These are phyloP conservation scores for Petrea volubilis DNA, from an alignment of 257 asterid genomes.

Conservation along the genomic window DNA sequence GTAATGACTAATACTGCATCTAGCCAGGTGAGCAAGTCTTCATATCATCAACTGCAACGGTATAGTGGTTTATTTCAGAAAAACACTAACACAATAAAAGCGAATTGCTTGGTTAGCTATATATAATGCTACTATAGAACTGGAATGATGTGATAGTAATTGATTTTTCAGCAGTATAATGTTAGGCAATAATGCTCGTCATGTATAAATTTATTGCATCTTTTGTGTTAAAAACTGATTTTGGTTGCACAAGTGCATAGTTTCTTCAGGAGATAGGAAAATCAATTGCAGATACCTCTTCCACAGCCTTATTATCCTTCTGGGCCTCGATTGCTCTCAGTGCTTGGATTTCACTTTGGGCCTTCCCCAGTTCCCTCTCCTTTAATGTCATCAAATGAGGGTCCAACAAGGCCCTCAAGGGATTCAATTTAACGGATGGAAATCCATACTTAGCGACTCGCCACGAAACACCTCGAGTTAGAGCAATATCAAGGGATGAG, in stretches of 20 bases:
- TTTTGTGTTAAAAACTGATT: not conserved
- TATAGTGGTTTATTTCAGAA: too few relatives aligned
- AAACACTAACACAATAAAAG: too few relatives aligned
- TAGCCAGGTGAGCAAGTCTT: too few relatives aligned
- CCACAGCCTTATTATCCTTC: slow-evolving; percentile 78
- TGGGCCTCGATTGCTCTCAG: slow-evolving; percentile 58
- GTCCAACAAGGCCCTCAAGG: too few relatives aligned
- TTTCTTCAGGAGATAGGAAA: not conserved
- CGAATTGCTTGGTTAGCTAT: not conserved
- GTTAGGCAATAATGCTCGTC: not conserved
- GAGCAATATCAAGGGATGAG: too few relatives aligned
- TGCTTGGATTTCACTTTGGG: slow-evolving; percentile 75
- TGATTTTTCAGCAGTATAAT: not conserved
- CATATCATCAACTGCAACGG: too few relatives aligned
- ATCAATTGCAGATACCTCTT: slow-evolving; percentile 53
- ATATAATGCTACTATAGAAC: not conserved
- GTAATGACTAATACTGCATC: too few relatives aligned
- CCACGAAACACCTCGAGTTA: too few relatives aligned
- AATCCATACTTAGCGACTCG: too few relatives aligned
- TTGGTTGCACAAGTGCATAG: too few relatives aligned
- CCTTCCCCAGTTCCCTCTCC: slow-evolving; percentile 59
- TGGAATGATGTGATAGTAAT: not conserved
- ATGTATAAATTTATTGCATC: not conserved
- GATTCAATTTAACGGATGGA: too few relatives aligned
- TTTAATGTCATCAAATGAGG: too few relatives aligned